A percentile compares a stretch with the other conserved stretches of the same genome.
phyloP scores from a whole-genome alignment of 805 yeast genomes.

The Zygosaccharomyces rouxii region DNA sequence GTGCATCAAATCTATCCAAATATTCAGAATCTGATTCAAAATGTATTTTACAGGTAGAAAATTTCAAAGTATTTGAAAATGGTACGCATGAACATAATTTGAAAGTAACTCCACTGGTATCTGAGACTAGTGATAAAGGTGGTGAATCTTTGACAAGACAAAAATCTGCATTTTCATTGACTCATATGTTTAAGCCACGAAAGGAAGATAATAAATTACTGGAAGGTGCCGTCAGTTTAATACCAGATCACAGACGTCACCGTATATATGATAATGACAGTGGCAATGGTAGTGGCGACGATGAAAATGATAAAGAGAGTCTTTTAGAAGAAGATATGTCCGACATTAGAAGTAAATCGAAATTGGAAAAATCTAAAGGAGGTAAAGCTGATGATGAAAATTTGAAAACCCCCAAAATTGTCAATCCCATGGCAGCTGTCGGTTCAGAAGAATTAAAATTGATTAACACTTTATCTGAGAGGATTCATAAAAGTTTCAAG shows the following conservation, averaged over 20 bases:
- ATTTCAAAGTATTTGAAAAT: conserved; percentile 25
- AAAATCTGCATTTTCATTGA: conserved; percentile 20
- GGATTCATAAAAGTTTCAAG: conserved; percentile 42
- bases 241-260: conserved; percentile 15
- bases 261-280: conserved; percentile 3
- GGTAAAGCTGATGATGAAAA: conserved; percentile 5
- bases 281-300: conserved; percentile 8
- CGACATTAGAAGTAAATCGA: conserved; percentile 5
- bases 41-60: conserved; percentile 20
- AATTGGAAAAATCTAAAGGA: neutral
- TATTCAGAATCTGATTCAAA: conserved; percentile 15
- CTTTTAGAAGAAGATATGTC: conserved; percentile 7
- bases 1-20: conserved; percentile 21
- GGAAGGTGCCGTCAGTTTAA: conserved; percentile 23
- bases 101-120: conserved; percentile 20
- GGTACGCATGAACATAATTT: conserved; percentile 29
- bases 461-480: conserved; percentile 45
- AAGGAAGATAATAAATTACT: conserved; percentile 20
- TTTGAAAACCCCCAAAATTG: conserved; percentile 23
- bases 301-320: conserved; percentile 9
- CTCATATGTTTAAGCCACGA: conserved; percentile 24
- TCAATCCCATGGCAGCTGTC: conserved; percentile 40
- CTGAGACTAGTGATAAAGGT: conserved; percentile 15
- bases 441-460: conserved; percentile 46
- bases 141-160: conserved; percentile 12